Conservation (phyloP, 2,329 filamentous ascomycete genomes). For the Kalmusia sp. region DNA sequence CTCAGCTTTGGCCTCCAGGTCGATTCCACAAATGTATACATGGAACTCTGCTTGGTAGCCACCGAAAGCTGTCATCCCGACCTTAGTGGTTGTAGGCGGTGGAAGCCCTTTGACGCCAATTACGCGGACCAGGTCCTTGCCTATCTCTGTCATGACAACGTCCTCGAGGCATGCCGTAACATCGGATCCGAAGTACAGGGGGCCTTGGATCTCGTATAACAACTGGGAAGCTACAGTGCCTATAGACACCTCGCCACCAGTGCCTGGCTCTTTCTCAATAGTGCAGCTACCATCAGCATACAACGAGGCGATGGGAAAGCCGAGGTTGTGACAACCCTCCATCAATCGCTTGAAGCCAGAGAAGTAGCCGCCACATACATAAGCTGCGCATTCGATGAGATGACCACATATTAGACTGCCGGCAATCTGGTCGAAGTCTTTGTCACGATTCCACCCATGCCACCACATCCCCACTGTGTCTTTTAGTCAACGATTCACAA, state of each 20-base stretch:
- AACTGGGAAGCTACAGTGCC: constrained; percentile 60
- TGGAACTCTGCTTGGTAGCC: constrained; percentile 55
- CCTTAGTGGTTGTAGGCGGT: constrained; percentile 52
- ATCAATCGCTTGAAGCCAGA: constrained; percentile 52
- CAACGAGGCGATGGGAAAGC: constrained; percentile 57
- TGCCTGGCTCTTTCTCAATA: constrained; percentile 51
- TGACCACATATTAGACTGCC: constrained; percentile 60
- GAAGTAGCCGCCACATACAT: constrained; percentile 61
- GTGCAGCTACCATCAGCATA: constrained; percentile 49
- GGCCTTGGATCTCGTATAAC: constrained; percentile 25
- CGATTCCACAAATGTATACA: constrained; percentile 51
- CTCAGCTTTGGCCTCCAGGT: constrained; percentile 50
- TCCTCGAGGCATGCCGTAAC: constrained; percentile 59
- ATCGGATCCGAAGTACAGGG: constrained; percentile 60
- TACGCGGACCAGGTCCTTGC: constrained; percentile 52
- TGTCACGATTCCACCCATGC: constrained; percentile 49
- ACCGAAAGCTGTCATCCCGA: constrained; percentile 51
- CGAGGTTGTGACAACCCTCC: constrained; percentile 44
- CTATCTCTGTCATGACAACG: constrained; percentile 57
- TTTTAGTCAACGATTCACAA: constrained; percentile 23
- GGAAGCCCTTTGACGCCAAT: constrained; percentile 51
- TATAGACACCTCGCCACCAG: constrained; percentile 42
- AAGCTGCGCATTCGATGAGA: constrained; percentile 62
- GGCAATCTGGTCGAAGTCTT: constrained; percentile 57
- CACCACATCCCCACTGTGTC: constrained; percentile 50